phyloP scores from a whole-genome alignment of 768 basidiomycete genomes.

The Cubamyces sp. region DNA sequence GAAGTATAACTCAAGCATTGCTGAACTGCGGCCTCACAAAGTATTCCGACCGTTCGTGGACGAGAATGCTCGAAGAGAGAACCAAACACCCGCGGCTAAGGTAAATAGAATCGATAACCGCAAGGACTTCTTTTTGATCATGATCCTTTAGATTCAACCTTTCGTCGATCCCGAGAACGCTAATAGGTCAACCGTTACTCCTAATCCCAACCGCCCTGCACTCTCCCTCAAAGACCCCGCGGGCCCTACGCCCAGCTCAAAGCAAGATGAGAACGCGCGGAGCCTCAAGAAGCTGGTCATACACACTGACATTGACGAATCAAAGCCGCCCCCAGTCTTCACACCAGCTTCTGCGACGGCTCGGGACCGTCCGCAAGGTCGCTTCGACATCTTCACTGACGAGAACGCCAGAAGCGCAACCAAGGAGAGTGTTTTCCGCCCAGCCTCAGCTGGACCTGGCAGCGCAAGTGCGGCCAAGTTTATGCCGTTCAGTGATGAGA shows the following conservation, averaged over 20 bases:
- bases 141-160: conserved; percentile 58
- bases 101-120: conserved; percentile 32
- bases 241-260: conserved; percentile 27
- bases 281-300: conserved; percentile 17
- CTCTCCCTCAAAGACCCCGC: conserved; percentile 52
- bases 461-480: conserved; percentile 30
- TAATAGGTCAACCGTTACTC: conserved; percentile 45
- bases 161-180: conserved; percentile 57
- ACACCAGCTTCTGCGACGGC: conserved; percentile 45
- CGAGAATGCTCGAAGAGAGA: conserved; percentile 56
- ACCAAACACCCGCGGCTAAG: conserved; percentile 43
- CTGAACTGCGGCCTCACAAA: conserved; percentile 21
- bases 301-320: conserved; percentile 14
- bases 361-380: conserved; percentile 18
- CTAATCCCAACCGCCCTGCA: conserved; percentile 42
- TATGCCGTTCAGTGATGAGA: conserved; percentile 43
- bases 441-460: conserved; percentile 1
- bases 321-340: conserved; percentile 54
- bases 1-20: background rate
- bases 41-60: conserved; percentile 75
- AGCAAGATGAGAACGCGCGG: conserved; percentile 27
- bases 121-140: background rate
- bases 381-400: conserved; percentile 18
- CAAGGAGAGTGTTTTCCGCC: conserved; percentile 17
- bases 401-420: conserved; percentile 14